Base-by-base conservation (phyloP, 129 eudicot genomes). In the Tanacetum coccineum region DNA sequence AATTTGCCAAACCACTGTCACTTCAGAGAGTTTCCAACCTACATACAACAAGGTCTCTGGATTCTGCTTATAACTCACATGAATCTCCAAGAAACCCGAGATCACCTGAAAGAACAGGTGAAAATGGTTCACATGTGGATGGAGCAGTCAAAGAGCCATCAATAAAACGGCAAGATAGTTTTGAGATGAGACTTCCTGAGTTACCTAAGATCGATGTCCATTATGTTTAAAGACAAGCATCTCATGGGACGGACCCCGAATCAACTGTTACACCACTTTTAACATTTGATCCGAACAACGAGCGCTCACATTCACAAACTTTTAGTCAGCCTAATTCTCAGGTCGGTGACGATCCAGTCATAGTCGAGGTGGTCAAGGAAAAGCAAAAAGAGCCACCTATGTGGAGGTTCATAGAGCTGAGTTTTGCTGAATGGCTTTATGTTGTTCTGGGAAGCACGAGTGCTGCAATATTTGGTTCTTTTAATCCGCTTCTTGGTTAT, bases 181-280 rank as follows among this genome's bases (percentile, higher is more conserved):
- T n/a, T n/a, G n/a, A n/a, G n/a, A n/a, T n/a, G n/a, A n/a, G n/a
- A n/a, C n/a, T n/a, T n/a, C n/a, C n/a, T n/a, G n/a, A n/a, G 64
- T 64, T 88, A 67, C 96, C 96, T 49, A 88, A 85, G 77, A 78
- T 88, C 71, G 96, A 88, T 50, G 85, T 85, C 67, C 89, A 80
- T 12, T 51, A 87, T 15, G 76, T 77, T 26, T 80, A 73, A 70
- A 75, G 75, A 62, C 96, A 64, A 74, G 73, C 77, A 11, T 78
- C 79, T 20, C 73, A 79, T 69, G 69, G 85, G 19, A 82, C 96
- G n/a, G 86, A 85, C 75, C 96, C 96, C 17, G 96, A 88, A 67
- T 88, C 96, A 19, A 91, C 96, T 17, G 78, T 88, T 66, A 85
- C 96, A 10, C 96, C 96, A n/a, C 81, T 88, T 25, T 74, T 88